Base-by-base conservation (phyloP, 495 filamentous ascomycete species). In the Penicillium macrosclerotiorum region DNA sequence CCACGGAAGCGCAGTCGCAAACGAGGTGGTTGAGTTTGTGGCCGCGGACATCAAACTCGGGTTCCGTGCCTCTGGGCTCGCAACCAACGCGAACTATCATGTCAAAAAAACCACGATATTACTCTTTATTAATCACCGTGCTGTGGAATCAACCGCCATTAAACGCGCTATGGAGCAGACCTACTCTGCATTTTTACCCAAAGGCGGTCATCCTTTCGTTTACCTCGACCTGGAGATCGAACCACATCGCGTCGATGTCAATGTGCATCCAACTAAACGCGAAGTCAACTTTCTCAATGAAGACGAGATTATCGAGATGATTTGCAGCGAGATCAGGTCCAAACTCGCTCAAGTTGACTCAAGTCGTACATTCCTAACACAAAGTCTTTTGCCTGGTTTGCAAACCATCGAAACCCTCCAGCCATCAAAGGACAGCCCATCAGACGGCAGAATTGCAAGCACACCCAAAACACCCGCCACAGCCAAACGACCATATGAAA, bases 271-370 rank as follows among this genome's bases (percentile, higher is more conserved):
- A 4, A 97, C 94, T 2, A 99, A 99, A 62, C 79, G 92, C 38
- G 94, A 99, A 63, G 94, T 99, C 22, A 95, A 97, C 60, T 97
- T 99, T 61, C 76, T 99, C 3, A 95, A 97, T 51, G 94, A 99
- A 61, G 94, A 97, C 54, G 93, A 97, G 53, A 95, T 97, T 42
- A 86, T 95, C 47, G 89, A 95, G 56, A 80, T 77, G 35, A 84
- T 99, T 22, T 95, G 90, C 68, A 78, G 82, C 47, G 83, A 88
- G 38, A 84, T 97, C 37, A 80, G 88, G 34, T 74, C 80, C 9
- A 86, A 88, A 47, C 75, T 99, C 4, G 84, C 88, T 3, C 84
- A 88, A 46, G 91, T 96, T 16, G 94, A 99, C 69, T 89, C 89
- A 9, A 97, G 94, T 62, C 80, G 94, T 41, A 95, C 90, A 6